Evolutionary conservation across 1,139 yeast genomes (phyloP), one percentile per base, ranked within the genome.

Genomic region (Hansenula lynferdii): DNA sequence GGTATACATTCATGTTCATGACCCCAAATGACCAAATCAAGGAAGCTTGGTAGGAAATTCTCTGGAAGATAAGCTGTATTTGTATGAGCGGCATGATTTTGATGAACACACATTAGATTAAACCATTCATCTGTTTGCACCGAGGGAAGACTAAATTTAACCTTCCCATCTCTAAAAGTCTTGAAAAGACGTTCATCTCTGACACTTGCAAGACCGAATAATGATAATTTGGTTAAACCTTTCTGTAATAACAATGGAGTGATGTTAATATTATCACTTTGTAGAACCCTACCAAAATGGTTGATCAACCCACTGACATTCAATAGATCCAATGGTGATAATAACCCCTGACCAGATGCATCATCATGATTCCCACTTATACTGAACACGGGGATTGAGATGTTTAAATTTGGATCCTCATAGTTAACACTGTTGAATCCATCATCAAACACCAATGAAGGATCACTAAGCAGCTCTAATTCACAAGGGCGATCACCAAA

Each of bases 351-450:
- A 0, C 98, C 98, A 0, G 96, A 85, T 1, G 96, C 89, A 62
- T 92, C 98, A 60, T 92, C 99, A 59, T 92, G 99, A 54, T 92
- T 92, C 4, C 99, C 99, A 41, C 92, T 80, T 9, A 94, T 92
- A 10, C 94, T 94, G 68, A 92, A 89, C 17, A 92, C 76, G 0
- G 99, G 99, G n/a, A 89, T 75, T 0, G 95, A 80, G 3, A 92
- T 81, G 58, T 92, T 92, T 43, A 87, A 63, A 59, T 92, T 87
- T 4, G 90, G 89, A 57, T 92, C 97, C 53, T 86, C 95, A 57
- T 86, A 92, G 54, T 90, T 89, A 28, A 90, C 85, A 37, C 77
- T 76, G 39, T 80, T 75, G 47, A 84, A 70, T 23, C 72, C 82
- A 46, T 70, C 75, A 32, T 72, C 74, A 47, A 84, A 69, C 2